Evolutionary conservation across 2,329 filamentous ascomycete species (phyloP).

Genomic region (Penicillium expansum): DNA sequence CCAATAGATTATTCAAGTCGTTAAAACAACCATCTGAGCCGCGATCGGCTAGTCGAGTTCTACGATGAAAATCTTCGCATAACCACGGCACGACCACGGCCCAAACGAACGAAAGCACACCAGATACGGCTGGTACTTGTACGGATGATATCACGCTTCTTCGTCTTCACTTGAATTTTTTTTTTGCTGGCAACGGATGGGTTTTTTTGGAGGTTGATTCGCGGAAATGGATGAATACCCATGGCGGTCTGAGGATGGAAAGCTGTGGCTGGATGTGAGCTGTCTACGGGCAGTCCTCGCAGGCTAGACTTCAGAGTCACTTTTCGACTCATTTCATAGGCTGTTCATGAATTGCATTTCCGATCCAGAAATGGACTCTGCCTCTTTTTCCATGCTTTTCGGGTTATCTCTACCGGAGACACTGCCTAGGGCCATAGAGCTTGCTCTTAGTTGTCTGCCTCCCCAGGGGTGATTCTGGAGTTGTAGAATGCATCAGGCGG

Average conservation of each 20-base stretch:
- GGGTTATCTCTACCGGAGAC: neutral
- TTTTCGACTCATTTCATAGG: constrained; percentile 27
- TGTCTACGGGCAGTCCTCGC: constrained; percentile 9
- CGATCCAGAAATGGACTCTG: constrained; percentile 22
- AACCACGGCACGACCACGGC: constrained; percentile 21
- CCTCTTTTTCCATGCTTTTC: constrained; percentile 6
- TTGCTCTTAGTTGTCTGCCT: neutral
- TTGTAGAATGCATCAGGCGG: neutral
- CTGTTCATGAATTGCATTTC: constrained; percentile 29
- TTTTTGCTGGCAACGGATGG: constrained; percentile 23
- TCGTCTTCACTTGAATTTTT: constrained; percentile 29
- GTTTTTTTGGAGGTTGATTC: constrained; percentile 19
- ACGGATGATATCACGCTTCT: constrained; percentile 33
- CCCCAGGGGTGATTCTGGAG: neutral
- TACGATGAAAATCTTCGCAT: constrained; percentile 24
- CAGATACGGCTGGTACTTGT: constrained; percentile 29
- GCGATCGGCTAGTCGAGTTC: constrained; percentile 24
- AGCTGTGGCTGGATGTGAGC: constrained; percentile 18
- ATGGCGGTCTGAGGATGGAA: constrained; percentile 25
- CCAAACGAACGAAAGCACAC: constrained; percentile 27
- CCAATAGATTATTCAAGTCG: constrained; percentile 51
- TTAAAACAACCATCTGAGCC: constrained; percentile 25
- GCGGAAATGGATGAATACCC: constrained; percentile 23
- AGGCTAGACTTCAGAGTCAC: constrained; percentile 18
- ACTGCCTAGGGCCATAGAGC: neutral